These are phyloP conservation scores for Venturia asperata DNA, from an alignment of 2,329 filamentous ascomycete species.

Conservation along the genomic window DNA sequence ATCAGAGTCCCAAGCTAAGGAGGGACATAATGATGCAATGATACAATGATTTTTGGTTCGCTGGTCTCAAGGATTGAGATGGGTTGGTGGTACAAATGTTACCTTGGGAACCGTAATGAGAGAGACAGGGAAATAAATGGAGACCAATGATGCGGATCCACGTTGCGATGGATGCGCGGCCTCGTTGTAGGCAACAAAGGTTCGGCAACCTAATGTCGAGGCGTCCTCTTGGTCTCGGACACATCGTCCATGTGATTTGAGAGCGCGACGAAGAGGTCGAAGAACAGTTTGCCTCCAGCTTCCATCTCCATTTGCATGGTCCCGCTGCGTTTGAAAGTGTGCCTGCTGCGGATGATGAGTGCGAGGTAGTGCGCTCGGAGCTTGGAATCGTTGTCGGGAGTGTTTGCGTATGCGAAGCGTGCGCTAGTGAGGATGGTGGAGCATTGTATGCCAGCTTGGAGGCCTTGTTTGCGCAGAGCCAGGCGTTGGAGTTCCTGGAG, in stretches of 20 bases:
- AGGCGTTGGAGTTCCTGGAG: constrained; percentile 79
- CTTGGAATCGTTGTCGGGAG: constrained; percentile 84
- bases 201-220: constrained; percentile 5
- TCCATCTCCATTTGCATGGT: constrained; percentile 97
- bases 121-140: neutral
- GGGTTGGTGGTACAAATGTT: neutral
- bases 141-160: neutral
- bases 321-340: constrained; percentile 85
- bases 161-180: constrained; percentile 1
- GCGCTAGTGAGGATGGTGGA: constrained; percentile 79
- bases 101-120: neutral
- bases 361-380: constrained; percentile 85
- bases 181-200: neutral
- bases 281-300: constrained; percentile 78
- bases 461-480: constrained; percentile 78
- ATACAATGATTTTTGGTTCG: neutral
- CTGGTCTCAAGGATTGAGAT: neutral
- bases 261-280: constrained; percentile 87
- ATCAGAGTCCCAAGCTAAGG: neutral
- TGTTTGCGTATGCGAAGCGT: constrained; percentile 84
- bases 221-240: neutral
- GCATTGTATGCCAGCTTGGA: constrained; percentile 77
- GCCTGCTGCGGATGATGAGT: constrained; percentile 79
- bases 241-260: constrained; percentile 68
- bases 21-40: neutral